Conservation (phyloP, 2,329 filamentous ascomycete species). For the Pseudogymnoascus sp. region DNA sequence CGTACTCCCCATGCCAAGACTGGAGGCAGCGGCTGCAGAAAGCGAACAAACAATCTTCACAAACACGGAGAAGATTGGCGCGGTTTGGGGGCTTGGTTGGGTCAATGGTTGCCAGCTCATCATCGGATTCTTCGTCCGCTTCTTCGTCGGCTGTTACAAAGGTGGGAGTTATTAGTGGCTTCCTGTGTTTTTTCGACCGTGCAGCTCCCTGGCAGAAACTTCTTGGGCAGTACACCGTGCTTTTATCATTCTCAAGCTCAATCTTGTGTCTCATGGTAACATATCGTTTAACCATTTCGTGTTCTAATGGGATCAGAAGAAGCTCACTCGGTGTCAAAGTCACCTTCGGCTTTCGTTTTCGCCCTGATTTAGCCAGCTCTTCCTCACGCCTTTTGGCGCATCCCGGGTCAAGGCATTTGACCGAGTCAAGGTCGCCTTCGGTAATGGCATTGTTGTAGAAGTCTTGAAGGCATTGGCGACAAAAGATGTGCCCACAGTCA, state of each 20-base stretch:
- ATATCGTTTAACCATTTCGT: constrained; percentile 73
- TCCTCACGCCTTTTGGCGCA: constrained; percentile 58
- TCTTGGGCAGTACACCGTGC: constrained; percentile 85
- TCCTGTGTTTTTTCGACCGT: constrained; percentile 63
- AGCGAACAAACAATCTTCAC: constrained; percentile 80
- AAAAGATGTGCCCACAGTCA: constrained; percentile 87
- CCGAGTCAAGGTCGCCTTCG: constrained; percentile 70
- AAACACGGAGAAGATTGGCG: constrained; percentile 68
- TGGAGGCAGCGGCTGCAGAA: constrained; percentile 66
- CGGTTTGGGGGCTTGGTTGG: constrained; percentile 14
- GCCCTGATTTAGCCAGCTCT: constrained; percentile 31
- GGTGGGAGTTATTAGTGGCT: constrained; percentile 58
- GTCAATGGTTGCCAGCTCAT: constrained; percentile 10
- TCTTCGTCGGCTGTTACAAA: constrained; percentile 44
- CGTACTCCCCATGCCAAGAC: constrained; percentile 89
- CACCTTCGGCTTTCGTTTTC: constrained; percentile 50
- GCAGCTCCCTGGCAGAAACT: constrained; percentile 89
- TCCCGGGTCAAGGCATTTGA: constrained; percentile 71
- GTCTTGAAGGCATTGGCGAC: constrained; percentile 74
- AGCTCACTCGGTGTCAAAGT: constrained; percentile 77
- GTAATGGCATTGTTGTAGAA: constrained; percentile 85
- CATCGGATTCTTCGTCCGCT: constrained; percentile 29
- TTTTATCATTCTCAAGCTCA: constrained; percentile 83
- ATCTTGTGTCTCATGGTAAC: constrained; percentile 87
- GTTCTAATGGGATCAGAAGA: constrained; percentile 62